Evolutionary conservation across 2,329 filamentous ascomycete genomes (phyloP).

Genomic region (Trichoderma semiorbis): DNA sequence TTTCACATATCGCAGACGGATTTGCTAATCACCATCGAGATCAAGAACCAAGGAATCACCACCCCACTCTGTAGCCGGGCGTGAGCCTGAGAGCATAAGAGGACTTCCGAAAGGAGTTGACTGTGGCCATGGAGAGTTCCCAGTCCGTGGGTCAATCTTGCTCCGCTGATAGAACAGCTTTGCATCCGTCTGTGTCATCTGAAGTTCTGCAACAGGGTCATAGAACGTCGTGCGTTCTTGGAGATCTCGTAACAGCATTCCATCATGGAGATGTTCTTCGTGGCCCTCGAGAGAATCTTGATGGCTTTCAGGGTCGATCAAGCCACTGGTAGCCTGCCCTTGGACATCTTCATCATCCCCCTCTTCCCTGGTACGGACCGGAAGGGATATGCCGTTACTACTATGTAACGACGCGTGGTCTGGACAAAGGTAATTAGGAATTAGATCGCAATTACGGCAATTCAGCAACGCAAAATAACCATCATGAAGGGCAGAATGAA

Average conservation of each 20-base stretch:
- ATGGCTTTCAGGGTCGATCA: conserved; percentile 24
- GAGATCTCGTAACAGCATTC: conserved; percentile 59
- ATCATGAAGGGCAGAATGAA: neutral
- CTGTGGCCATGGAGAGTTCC: conserved; percentile 39
- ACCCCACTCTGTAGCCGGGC: conserved; percentile 35
- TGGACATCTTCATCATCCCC: conserved; percentile 30
- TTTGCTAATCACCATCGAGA: conserved; percentile 25
- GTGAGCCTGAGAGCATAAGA: conserved; percentile 36
- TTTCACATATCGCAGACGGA: neutral
- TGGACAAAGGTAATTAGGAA: neutral
- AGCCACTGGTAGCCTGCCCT: conserved; percentile 24
- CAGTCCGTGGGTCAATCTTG: conserved; percentile 56
- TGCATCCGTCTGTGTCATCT: conserved; percentile 89
- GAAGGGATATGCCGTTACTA: conserved; percentile 16
- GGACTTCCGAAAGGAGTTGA: conserved; percentile 47
- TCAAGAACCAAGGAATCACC: conserved; percentile 35
- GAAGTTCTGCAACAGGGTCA: conserved; percentile 88
- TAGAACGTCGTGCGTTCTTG: conserved; percentile 80
- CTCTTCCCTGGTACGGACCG: conserved; percentile 29
- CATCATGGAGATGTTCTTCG: conserved; percentile 42
- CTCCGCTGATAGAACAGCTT: conserved; percentile 95
- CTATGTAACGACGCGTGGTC: conserved; percentile 13
- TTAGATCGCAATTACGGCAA: neutral
- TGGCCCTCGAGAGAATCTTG: conserved; percentile 23
- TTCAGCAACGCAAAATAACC: neutral